Evolutionary conservation across 768 basidiomycete species (phyloP).

Genomic region (Leccinum truebloodii): DNA sequence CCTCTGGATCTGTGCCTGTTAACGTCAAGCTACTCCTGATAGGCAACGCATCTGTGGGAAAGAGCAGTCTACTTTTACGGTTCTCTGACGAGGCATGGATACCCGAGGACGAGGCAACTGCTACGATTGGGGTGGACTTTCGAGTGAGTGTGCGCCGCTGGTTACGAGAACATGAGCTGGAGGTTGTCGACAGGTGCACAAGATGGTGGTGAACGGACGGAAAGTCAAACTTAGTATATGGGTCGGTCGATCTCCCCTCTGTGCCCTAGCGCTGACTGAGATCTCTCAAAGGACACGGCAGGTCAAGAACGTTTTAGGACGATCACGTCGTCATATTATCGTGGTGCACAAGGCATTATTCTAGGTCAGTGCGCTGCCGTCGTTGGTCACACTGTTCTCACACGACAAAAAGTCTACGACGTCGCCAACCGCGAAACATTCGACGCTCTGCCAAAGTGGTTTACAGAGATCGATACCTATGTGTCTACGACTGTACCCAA

Average conservation of each 20-base stretch:
- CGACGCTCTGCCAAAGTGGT: slow-evolving; percentile 93
- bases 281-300: slow-evolving; percentile 71
- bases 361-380: slow-evolving; percentile 45
- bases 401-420: slow-evolving; percentile 74
- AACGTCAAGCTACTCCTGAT: slow-evolving; percentile 86
- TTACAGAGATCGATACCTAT: slow-evolving; percentile 90
- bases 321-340: slow-evolving; percentile 93
- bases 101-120: slow-evolving; percentile 84
- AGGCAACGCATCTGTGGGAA: slow-evolving; percentile 89
- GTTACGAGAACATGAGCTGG: neutral
- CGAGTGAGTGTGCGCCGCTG: slow-evolving; percentile 51
- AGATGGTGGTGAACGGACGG: slow-evolving; percentile 82
- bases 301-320: slow-evolving; percentile 97
- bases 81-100: slow-evolving; percentile 98
- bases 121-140: slow-evolving; percentile 86
- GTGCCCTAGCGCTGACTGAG: neutral
- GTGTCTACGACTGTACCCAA: slow-evolving; percentile 84
- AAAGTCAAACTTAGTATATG: slow-evolving; percentile 95
- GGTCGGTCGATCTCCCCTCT: slow-evolving; percentile 52
- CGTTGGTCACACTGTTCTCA: neutral
- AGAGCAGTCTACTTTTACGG: slow-evolving; percentile 87
- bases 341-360: slow-evolving; percentile 83
- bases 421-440: slow-evolving; percentile 91
- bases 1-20: slow-evolving; percentile 37
- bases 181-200: slow-evolving; percentile 61